Evolutionary conservation across 1,139 yeast species (phyloP).

Genomic region (Saccharomyces hybrid): DNA sequence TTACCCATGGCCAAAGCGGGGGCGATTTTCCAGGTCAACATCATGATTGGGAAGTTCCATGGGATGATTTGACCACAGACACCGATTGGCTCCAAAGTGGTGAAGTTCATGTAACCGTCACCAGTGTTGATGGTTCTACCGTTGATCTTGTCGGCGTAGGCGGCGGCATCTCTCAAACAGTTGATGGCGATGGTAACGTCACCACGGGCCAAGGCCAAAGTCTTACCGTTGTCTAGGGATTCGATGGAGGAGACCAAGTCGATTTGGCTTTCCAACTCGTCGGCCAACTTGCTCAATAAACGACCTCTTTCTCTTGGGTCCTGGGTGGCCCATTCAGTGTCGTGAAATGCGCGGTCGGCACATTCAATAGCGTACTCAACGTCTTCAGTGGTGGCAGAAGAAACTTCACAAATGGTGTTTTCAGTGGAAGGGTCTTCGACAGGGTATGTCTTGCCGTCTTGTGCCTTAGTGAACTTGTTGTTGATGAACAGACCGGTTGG

Average conservation of each 20-base stretch:
- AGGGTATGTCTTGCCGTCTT: constrained; percentile 53
- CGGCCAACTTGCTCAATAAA: constrained; percentile 45
- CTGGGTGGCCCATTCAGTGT: constrained; percentile 35
- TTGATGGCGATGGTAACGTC: constrained; percentile 56
- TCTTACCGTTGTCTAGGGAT: constrained; percentile 56
- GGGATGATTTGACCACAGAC: constrained; percentile 87
- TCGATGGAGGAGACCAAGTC: constrained; percentile 50
- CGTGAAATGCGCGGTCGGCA: constrained; percentile 52
- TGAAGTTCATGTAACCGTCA: constrained; percentile 52
- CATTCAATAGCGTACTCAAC: constrained; percentile 58
- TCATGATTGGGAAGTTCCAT: constrained; percentile 82
- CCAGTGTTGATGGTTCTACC: constrained; percentile 66
- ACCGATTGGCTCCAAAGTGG: constrained; percentile 68
- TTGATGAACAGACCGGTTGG: constrained; percentile 45
- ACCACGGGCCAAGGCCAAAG: constrained; percentile 38
- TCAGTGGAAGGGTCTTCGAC: constrained; percentile 62
- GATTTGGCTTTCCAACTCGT: constrained; percentile 41
- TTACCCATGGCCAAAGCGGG: constrained; percentile 81
- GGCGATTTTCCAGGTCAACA: constrained; percentile 75
- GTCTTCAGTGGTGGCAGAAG: constrained; percentile 49
- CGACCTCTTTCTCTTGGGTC: constrained; percentile 41
- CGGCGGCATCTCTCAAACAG: constrained; percentile 63
- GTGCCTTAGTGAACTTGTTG: constrained; percentile 64
- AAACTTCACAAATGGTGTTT: constrained; percentile 48
- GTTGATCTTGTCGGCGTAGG: constrained; percentile 75